Percentiles rank a stretch among this genome's conserved stretches.
Conservation (phyloP, 2,329 filamentous ascomycete genomes). For the Verticillium longisporum region DNA sequence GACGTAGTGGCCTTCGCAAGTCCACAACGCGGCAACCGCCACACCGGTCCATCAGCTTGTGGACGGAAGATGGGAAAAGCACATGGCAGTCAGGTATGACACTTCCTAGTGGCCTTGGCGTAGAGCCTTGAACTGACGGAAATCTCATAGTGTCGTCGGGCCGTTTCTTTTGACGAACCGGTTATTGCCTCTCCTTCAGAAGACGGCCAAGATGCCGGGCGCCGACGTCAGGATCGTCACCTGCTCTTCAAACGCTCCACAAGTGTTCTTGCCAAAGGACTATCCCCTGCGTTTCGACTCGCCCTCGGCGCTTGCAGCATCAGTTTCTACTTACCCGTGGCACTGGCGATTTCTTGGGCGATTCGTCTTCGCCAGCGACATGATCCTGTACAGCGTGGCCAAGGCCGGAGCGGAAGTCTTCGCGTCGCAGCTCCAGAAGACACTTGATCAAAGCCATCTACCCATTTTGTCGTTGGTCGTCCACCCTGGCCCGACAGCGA, state of each 20-base stretch:
- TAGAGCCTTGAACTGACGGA: background rate
- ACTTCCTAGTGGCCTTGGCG: background rate
- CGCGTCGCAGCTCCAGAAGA: slow-evolving; percentile 10
- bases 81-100: slow-evolving; percentile 15
- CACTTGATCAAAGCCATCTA: slow-evolving; percentile 5
- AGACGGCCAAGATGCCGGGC: slow-evolving; percentile 3
- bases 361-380: slow-evolving; percentile 12
- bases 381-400: slow-evolving; percentile 15
- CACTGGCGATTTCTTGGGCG: slow-evolving; percentile 4
- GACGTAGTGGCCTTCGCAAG: slow-evolving; percentile 5
- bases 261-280: slow-evolving; percentile 7
- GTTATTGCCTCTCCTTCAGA: slow-evolving; percentile 18
- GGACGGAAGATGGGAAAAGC: slow-evolving; percentile 13
- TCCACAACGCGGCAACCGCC: slow-evolving; percentile 15
- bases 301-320: slow-evolving; percentile 2
- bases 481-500: slow-evolving; percentile 12
- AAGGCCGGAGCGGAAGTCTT: slow-evolving; percentile 14
- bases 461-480: slow-evolving; percentile 10
- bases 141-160: slow-evolving; percentile 13
- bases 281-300: slow-evolving; percentile 13
- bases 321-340: slow-evolving; percentile 7
- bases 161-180: slow-evolving; percentile 16
- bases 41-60: slow-evolving; percentile 1
- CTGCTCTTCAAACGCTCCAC: slow-evolving; percentile 10
- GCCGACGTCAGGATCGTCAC: slow-evolving; percentile 17